These are phyloP conservation scores for Blumeria hordei DNA, from an alignment of 2,329 filamentous ascomycete species.

Conservation along the genomic window DNA sequence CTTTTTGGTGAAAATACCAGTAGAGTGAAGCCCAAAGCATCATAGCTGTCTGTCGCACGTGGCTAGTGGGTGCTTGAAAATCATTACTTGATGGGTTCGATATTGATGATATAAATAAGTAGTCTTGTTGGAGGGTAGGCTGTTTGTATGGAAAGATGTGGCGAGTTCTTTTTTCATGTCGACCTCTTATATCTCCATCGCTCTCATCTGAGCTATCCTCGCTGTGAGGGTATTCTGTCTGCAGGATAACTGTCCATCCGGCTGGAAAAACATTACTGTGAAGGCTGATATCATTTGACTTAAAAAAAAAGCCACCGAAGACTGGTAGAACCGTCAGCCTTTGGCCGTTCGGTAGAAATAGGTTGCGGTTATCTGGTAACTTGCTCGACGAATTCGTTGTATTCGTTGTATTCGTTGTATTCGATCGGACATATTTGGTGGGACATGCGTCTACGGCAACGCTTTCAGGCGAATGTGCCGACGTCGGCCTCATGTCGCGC, in stretches of 20 bases:
- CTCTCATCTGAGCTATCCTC: constrained; percentile 9
- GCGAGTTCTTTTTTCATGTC: constrained; percentile 13
- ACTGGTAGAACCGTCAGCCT: constrained; percentile 59
- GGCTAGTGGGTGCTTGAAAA: constrained; percentile 56
- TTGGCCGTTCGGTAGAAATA: constrained; percentile 73
- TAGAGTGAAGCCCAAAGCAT: constrained; percentile 88
- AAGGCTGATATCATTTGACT: constrained; percentile 47
- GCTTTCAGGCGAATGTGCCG: no score
- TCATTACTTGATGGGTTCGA: constrained; percentile 61
- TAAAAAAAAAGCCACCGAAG: constrained; percentile 83
- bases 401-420: neutral
- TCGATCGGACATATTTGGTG: no score
- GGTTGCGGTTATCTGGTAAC: constrained; percentile 13
- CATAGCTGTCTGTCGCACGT: constrained; percentile 78
- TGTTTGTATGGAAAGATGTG: constrained; percentile 40
- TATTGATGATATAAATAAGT: constrained; percentile 76
- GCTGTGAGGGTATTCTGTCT: constrained; percentile 28
- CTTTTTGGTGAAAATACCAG: constrained; percentile 89
- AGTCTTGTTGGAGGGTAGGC: constrained; percentile 58
- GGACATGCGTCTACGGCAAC: no score
- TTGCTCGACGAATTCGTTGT: neutral
- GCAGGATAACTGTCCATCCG: constrained; percentile 75
- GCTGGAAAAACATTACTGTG: constrained; percentile 52
- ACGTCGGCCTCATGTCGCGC: no score
- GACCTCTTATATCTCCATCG: constrained; percentile 12